phyloP scores from a whole-genome alignment of 345 rosid genomes.

The Eucalyptus cloeziana region DNA sequence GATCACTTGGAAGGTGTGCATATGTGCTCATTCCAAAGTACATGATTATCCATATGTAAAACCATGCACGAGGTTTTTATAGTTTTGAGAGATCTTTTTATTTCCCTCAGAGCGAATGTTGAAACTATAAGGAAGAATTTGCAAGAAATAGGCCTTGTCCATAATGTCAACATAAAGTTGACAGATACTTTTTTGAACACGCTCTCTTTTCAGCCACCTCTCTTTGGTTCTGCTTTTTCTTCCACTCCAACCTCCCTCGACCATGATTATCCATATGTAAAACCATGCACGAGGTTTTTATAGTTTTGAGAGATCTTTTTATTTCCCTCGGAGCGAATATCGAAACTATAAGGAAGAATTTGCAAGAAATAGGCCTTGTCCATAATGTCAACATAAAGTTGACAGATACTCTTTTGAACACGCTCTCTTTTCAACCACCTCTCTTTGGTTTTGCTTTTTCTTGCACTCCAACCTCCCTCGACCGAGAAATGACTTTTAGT shows the following conservation, averaged over 20 bases:
- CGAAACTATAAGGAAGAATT: background rate
- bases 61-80: accelerated
- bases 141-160: background rate
- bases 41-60: background rate
- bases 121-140: background rate
- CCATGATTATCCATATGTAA: background rate
- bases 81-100: background rate
- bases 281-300: accelerated
- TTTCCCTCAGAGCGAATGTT: background rate
- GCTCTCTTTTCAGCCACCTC: background rate
- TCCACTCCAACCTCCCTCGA: background rate
- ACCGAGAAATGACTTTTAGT: background rate
- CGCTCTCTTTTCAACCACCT: background rate
- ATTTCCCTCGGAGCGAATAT: background rate
- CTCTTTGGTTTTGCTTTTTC: background rate
- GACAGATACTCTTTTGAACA: background rate
- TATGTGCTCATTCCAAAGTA: background rate
- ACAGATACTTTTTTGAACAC: background rate
- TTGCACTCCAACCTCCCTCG: background rate
- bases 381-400: background rate
- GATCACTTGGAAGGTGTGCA: background rate
- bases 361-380: background rate
- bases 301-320: background rate
- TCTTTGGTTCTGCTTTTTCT: background rate
- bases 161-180: background rate